phyloP scores from a whole-genome alignment of 805 yeast genomes.

The Lachancea dasiensis region DNA sequence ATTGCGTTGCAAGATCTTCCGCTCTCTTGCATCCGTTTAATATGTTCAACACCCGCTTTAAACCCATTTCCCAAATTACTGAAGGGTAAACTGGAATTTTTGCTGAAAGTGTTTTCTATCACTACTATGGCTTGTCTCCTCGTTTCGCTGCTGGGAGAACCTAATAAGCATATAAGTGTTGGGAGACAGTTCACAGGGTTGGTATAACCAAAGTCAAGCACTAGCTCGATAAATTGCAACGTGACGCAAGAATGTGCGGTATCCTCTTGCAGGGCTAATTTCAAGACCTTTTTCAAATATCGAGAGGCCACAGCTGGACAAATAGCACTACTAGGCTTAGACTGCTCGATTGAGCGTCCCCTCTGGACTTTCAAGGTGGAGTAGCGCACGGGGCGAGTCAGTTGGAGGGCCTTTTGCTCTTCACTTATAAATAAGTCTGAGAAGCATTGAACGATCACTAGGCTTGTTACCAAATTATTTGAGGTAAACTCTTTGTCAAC shows the following conservation, averaged over 20 bases:
- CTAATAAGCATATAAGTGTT: constrained; percentile 62
- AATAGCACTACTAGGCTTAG: constrained; percentile 46
- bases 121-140: constrained; percentile 45
- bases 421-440: constrained; percentile 52
- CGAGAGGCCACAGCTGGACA: constrained; percentile 69
- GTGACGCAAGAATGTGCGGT: constrained; percentile 45
- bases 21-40: constrained; percentile 8
- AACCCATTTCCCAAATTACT: constrained; percentile 60
- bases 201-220: constrained; percentile 61
- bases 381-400: constrained; percentile 1
- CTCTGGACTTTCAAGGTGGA: constrained; percentile 12
- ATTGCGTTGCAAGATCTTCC: constrained; percentile 12
- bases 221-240: constrained; percentile 47
- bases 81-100: constrained; percentile 68
- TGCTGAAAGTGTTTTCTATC: constrained; percentile 51
- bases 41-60: constrained; percentile 44
- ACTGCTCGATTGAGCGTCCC: constrained; percentile 34
- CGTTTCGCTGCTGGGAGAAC: constrained; percentile 42
- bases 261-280: constrained; percentile 43
- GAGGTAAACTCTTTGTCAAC: constrained; percentile 45
- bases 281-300: constrained; percentile 45
- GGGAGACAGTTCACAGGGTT: constrained; percentile 69
- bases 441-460: constrained; percentile 51
- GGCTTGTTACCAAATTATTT: constrained; percentile 38
- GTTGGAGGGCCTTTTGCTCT: constrained; percentile 40